These are phyloP conservation scores for Rhytidiadelphus loreus DNA, from an alignment of 225 moss, liverwort and hornwort species.

Conservation along the genomic window DNA sequence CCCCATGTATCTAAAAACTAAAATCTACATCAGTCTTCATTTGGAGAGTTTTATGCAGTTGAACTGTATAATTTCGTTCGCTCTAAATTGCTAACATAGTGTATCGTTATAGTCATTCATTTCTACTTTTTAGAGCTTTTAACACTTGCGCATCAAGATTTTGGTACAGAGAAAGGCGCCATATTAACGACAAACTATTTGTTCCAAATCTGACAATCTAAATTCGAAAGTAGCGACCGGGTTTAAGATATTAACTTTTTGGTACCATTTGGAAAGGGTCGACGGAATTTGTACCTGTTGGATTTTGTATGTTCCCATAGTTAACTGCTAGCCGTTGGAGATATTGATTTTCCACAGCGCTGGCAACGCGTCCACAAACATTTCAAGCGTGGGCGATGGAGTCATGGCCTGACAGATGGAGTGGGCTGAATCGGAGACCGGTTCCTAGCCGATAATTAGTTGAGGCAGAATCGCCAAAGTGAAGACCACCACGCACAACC, in stretches of 20 bases:
- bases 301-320: slow-evolving; percentile 25
- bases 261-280: background rate
- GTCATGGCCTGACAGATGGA: slow-evolving; percentile 38
- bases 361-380: slow-evolving; percentile 33
- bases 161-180: too few relatives aligned
- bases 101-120: too few relatives aligned
- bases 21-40: background rate
- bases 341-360: background rate
- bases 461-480: background rate
- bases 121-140: too few relatives aligned
- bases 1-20: too few relatives aligned
- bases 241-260: background rate
- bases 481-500: background rate
- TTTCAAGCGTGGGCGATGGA: slow-evolving; percentile 31
- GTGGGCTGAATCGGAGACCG: background rate
- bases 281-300: slow-evolving; percentile 1
- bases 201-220: background rate
- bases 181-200: background rate
- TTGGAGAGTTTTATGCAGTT: background rate
- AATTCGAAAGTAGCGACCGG: background rate
- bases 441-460: background rate
- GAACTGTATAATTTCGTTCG: background rate
- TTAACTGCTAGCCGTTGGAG: slow-evolving; percentile 1
- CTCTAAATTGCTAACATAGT: background rate
- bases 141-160: too few relatives aligned